Conservation (phyloP, 2,329 filamentous ascomycete genomes). For the Aureobasidium sp. region DNA sequence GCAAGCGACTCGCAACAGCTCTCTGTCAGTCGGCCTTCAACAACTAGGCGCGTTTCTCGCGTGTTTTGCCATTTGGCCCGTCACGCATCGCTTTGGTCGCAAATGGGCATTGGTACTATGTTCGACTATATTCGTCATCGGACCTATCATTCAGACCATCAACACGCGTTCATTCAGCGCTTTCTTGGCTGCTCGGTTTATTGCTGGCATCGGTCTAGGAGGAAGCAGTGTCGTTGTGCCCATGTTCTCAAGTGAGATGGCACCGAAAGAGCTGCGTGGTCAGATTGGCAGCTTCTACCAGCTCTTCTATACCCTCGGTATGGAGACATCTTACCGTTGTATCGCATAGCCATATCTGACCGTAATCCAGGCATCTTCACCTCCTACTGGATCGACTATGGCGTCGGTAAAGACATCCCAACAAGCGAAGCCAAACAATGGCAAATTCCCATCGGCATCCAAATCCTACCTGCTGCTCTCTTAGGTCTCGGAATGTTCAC, state of each 20-base stretch:
- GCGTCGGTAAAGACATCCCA: slow-evolving; percentile 28
- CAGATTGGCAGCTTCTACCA: slow-evolving; percentile 46
- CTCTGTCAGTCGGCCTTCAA: slow-evolving; percentile 42
- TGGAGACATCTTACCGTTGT: background rate
- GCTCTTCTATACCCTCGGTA: slow-evolving; percentile 40
- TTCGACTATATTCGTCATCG: slow-evolving; percentile 33
- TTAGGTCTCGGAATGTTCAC: slow-evolving; percentile 42
- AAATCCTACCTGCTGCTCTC: slow-evolving; percentile 39
- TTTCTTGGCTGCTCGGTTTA: slow-evolving; percentile 41
- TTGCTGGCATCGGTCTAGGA: slow-evolving; percentile 41
- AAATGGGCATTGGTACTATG: slow-evolving; percentile 36
- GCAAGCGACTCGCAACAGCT: slow-evolving; percentile 32
- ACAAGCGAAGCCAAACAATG: slow-evolving; percentile 36
- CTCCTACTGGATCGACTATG: slow-evolving; percentile 48
- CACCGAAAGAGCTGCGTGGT: slow-evolving; percentile 37
- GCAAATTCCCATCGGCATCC: slow-evolving; percentile 48
- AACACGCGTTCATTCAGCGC: slow-evolving; percentile 35
- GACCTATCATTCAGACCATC: slow-evolving; percentile 38
- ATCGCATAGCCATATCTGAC: background rate
- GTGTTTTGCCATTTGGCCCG: slow-evolving; percentile 40
- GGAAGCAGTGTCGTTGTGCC: slow-evolving; percentile 37
- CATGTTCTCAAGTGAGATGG: slow-evolving; percentile 34
- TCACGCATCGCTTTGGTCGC: slow-evolving; percentile 39
- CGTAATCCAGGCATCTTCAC: slow-evolving; percentile 31
- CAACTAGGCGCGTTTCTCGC: slow-evolving; percentile 46